Base-by-base conservation (phyloP, 2,329 filamentous ascomycete species). In the Daldinia sp. region DNA sequence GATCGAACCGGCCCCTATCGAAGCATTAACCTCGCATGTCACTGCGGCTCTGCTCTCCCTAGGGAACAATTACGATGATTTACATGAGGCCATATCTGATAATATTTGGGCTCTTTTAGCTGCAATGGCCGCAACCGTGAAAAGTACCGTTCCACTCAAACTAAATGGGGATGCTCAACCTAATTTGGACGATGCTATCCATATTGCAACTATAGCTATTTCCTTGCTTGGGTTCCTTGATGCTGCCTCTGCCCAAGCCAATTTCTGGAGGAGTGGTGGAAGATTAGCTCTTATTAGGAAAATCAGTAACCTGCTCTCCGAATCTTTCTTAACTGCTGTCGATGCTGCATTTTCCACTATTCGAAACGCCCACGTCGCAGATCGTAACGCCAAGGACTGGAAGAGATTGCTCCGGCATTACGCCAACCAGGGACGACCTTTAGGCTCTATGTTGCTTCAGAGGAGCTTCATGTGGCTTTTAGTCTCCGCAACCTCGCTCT, bases 331-430 rank as follows among this genome's bases (percentile, higher is more conserved):
- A 68, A 87, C 96, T 10, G 89, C 91, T 1, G 86, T 98, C 34
- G 95, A 98, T 78, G 93, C 92, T 0, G 91, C 93, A 7, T 90
- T 97, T 60, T 97, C 94, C 7, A 93, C 92, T 7, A 91, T 98
- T 67, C 90, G 94, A 57, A 96, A 96, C 77, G 85, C 90, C 2
- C 88, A 87, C 68, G 84, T 84, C 25, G 80, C 87, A 21, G 88
- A 91, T 65, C 83, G 84, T 48, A 80, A 85, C 25, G 81, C 92
- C 17, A 90, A 88, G 72, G 91, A 97, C 68, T 99, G 95, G 95
- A 96, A 91, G 78, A 88, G 90, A 67, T 93, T 92, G 77, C 80
- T 92, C 58, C 91, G 90, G 43, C 91, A 94, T 64, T 99, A 98
- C 78, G 88, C 92, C 25, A 85, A 88, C 13, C 84, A 87, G 61